Evolutionary conservation across 2,329 filamentous ascomycete genomes (phyloP).

Genomic region (Neopestalotiopsis sp.): DNA sequence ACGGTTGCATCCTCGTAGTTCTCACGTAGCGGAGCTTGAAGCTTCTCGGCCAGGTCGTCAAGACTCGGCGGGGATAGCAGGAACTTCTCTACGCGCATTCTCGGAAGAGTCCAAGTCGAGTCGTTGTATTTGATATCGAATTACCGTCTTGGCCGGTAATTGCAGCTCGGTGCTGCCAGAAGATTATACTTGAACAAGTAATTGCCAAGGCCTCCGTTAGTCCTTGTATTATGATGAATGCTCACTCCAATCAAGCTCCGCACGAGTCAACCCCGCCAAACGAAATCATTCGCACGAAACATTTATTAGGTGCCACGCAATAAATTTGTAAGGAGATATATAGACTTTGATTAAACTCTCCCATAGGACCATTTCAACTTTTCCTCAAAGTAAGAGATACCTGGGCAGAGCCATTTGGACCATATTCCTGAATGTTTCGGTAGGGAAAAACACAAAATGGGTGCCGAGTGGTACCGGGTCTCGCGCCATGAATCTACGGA

Average conservation of each 20-base stretch:
- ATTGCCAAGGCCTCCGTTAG: neutral
- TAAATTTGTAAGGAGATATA: too few relatives aligned
- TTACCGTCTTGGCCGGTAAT: too few relatives aligned
- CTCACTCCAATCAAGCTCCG: neutral
- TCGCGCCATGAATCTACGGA: too few relatives aligned
- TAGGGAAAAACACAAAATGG: too few relatives aligned
- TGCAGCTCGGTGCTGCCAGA: too few relatives aligned
- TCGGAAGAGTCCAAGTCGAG: neutral
- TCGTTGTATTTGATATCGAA: too few relatives aligned
- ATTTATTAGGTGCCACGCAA: neutral
- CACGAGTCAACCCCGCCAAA: neutral
- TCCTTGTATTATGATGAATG: neutral
- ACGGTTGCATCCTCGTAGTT: neutral
- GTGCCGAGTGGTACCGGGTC: too few relatives aligned
- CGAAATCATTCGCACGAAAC: neutral
- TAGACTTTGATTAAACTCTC: too few relatives aligned
- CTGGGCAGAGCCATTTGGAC: too few relatives aligned
- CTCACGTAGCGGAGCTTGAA: neutral
- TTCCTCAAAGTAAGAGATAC: too few relatives aligned
- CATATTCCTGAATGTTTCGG: too few relatives aligned
- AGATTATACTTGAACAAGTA: neutral
- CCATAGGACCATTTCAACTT: too few relatives aligned
- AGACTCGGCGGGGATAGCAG: constrained; percentile 1
- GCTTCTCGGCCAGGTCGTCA: neutral
- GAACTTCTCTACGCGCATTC: constrained; percentile 1